A percentile compares a stretch with the other conserved stretches of the same genome.
These are phyloP conservation scores for Talaromyces liani DNA, from an alignment of 495 filamentous ascomycete species.

Conservation along the genomic window DNA sequence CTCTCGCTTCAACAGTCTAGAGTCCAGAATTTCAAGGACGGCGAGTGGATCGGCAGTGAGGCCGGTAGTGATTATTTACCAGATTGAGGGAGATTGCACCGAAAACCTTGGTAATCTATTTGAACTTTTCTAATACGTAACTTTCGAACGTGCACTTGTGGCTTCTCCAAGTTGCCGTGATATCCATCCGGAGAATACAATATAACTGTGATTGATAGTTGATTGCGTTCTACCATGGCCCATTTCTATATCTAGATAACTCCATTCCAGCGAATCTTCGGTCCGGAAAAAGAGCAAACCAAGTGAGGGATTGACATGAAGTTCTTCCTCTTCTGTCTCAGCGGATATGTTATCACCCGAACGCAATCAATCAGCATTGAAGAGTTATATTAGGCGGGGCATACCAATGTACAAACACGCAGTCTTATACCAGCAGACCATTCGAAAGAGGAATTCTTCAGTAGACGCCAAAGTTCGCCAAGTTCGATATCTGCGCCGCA, in stretches of 20 bases:
- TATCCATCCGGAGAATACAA: neutral
- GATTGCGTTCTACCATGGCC: neutral
- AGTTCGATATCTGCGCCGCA: neutral
- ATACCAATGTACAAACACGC: neutral
- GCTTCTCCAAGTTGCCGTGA: neutral
- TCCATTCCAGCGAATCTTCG: neutral
- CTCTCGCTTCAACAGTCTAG: neutral
- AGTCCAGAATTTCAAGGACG: neutral
- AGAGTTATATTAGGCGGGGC: neutral
- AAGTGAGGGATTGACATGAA: neutral
- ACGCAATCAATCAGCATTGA: neutral
- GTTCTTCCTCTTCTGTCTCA: neutral
- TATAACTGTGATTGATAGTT: neutral
- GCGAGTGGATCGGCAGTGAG: neutral
- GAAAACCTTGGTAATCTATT: neutral
- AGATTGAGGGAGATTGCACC: neutral
- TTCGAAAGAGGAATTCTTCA: neutral
- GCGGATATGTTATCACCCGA: neutral
- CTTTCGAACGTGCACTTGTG: neutral
- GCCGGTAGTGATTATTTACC: neutral
- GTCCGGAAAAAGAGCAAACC: neutral
- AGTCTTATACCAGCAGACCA: neutral
- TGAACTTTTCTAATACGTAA: neutral
- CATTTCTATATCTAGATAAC: neutral
- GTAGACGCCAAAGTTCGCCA: neutral